These are phyloP conservation scores for Calonectria ilicicola DNA, from an alignment of 2,329 filamentous ascomycete genomes.

Conservation along the genomic window DNA sequence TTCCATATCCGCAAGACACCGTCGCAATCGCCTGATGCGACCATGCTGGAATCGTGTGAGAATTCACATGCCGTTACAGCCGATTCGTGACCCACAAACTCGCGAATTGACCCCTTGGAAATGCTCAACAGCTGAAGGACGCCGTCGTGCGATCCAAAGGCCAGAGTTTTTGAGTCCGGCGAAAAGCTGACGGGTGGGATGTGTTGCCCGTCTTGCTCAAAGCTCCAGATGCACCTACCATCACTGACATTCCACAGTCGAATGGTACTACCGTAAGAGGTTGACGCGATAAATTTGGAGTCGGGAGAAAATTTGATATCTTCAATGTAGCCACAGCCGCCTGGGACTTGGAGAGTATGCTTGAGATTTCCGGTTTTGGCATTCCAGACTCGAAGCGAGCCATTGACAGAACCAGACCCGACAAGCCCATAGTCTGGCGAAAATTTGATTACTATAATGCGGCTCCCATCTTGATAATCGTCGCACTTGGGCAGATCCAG, in stretches of 20 bases:
- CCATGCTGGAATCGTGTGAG: not conserved
- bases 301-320: not conserved
- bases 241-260: not conserved
- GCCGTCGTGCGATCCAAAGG: not conserved
- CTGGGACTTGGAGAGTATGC: not conserved
- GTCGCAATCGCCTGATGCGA: not conserved
- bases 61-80: not conserved
- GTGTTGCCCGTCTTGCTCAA: not conserved
- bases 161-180: not conserved
- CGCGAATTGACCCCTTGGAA: not conserved
- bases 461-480: not conserved
- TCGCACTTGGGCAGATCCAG: not conserved
- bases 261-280: not conserved
- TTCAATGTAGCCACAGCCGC: not conserved
- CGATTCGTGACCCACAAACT: not conserved
- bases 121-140: not conserved
- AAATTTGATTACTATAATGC: not conserved
- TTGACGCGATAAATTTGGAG: not conserved
- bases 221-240: not conserved
- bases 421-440: not conserved
- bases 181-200: not conserved
- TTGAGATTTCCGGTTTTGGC: not conserved
- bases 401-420: not conserved
- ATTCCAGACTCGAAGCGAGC: not conserved
- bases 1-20: not conserved